Conservation (phyloP, 1,139 yeast species). For the Blastobotrys malaysiensis region DNA sequence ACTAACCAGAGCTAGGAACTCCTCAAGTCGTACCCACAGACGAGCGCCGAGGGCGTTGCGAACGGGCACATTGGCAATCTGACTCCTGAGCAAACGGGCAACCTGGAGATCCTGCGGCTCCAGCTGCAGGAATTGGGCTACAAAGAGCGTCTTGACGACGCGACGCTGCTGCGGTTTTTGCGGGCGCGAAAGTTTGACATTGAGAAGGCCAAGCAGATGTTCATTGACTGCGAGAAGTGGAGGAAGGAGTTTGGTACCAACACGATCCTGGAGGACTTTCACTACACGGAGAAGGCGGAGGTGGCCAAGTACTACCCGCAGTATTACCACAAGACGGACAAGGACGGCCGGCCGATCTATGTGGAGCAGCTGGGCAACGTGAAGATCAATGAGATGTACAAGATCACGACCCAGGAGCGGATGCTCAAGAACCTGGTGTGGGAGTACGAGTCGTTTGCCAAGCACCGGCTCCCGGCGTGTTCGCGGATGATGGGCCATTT, state of each 20-base stretch:
- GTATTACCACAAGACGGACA: slow-evolving; percentile 94
- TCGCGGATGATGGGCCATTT: slow-evolving; percentile 74
- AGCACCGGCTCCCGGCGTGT: slow-evolving; percentile 86
- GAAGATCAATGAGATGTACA: slow-evolving; percentile 83
- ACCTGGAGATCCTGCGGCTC: slow-evolving; percentile 53
- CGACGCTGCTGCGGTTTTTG: slow-evolving; percentile 82
- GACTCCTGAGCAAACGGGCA: slow-evolving; percentile 60
- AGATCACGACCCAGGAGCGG: slow-evolving; percentile 90
- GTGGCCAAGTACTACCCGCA: slow-evolving; percentile 93
- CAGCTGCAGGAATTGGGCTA: slow-evolving; percentile 60
- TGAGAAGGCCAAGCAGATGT: slow-evolving; percentile 75
- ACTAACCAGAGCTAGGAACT: not conserved
- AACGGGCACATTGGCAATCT: slow-evolving; percentile 83
- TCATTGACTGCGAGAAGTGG: slow-evolving; percentile 84
- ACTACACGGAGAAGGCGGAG: slow-evolving; percentile 81
- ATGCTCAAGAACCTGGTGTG: slow-evolving; percentile 94
- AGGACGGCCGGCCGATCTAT: slow-evolving; percentile 94
- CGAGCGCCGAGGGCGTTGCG: slow-evolving; percentile 53
- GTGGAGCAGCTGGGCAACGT: slow-evolving; percentile 91
- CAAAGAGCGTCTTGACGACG: slow-evolving; percentile 74
- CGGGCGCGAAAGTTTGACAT: slow-evolving; percentile 95
- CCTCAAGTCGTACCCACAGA: slow-evolving; percentile 52
- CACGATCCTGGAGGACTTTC: slow-evolving; percentile 79
- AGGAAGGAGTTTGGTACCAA: slow-evolving; percentile 80
- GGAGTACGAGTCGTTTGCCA: slow-evolving; percentile 92